These are phyloP conservation scores for Stevia rebaudiana DNA, from an alignment of 140 eudicot genomes.

Conservation along the genomic window DNA sequence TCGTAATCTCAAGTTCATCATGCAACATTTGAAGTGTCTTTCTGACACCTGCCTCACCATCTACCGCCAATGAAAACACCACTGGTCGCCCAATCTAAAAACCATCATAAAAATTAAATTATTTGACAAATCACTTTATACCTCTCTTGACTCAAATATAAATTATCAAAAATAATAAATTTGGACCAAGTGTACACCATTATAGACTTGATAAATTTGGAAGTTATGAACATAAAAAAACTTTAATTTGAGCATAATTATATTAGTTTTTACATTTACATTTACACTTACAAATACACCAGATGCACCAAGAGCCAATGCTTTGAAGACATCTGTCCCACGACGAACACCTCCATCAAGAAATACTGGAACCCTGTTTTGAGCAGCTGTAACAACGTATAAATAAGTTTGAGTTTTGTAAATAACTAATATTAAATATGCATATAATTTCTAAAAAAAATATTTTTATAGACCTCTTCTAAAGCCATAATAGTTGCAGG, in stretches of 20 bases:
- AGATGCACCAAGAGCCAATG: conserved; percentile 91
- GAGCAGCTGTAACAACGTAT: conserved; percentile 78
- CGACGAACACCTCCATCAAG: conserved; percentile 90
- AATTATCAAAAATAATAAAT: not conserved
- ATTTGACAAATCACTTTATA: not conserved
- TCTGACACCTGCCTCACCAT: conserved; percentile 71
- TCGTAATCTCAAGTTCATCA: conserved; percentile 71
- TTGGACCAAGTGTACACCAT: not conserved
- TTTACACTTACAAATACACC: conserved; percentile 78
- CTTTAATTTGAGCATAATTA: not conserved
- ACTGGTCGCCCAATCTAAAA: conserved; percentile 71
- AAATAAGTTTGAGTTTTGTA: not conserved
- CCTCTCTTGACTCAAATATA: not conserved
- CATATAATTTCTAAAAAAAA: not conserved
- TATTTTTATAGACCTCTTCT: conserved; percentile 62
- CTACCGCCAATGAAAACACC: conserved; percentile 62
- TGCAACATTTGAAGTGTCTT: conserved; percentile 67
- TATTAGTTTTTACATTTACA: not conserved
- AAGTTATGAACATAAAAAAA: not conserved
- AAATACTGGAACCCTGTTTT: conserved; percentile 73
- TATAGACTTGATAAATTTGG: not conserved
- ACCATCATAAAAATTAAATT: conserved; percentile 9
- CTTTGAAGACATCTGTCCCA: conserved; percentile 95
- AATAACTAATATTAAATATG: not conserved
- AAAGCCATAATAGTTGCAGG: conserved; percentile 83